A percentile compares a stretch with the other conserved stretches of the same genome.
Conservation (phyloP, 192 early-diverging fungal genomes). For the Allomyces macrogynus region DNA sequence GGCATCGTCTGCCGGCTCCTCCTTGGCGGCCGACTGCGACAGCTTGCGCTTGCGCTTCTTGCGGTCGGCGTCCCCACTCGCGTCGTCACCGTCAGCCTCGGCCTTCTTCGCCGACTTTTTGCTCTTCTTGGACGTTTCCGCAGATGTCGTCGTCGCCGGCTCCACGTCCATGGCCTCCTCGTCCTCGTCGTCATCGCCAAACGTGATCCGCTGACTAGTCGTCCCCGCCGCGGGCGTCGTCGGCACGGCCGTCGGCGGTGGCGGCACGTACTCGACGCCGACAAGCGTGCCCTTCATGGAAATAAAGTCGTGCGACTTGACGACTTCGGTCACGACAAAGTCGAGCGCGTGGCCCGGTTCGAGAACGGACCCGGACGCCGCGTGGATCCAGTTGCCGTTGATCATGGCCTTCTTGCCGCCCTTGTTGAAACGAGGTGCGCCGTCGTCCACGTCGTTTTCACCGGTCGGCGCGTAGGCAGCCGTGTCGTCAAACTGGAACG, state of each 20-base stretch:
- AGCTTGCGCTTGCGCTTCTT: not conserved
- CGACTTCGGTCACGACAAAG: not conserved
- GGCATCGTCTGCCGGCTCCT: not conserved
- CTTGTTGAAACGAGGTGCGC: not conserved
- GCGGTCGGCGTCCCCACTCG: too few relatives aligned
- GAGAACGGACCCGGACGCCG: not conserved
- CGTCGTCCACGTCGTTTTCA: not conserved
- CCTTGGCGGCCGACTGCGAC: not conserved
- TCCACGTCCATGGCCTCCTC: not conserved
- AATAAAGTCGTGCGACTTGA: not conserved
- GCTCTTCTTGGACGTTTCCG: not conserved
- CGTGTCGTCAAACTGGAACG: slow-evolving; percentile 13
- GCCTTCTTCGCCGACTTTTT: not conserved
- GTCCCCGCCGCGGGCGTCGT: not conserved
- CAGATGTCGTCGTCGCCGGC: too few relatives aligned
- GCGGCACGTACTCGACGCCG: not conserved
- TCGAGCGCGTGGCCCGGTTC: not conserved
- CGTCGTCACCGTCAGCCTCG: not conserved
- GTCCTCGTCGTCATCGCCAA: not conserved
- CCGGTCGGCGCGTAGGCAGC: not conserved
- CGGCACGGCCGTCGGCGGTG: not conserved
- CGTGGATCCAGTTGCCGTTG: not conserved
- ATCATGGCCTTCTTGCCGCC: not conserved
- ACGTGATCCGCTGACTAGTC: not conserved
- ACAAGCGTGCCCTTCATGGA: not conserved